Conservation (phyloP, 129 eudicot genomes). For the Saussurea involucrata region DNA sequence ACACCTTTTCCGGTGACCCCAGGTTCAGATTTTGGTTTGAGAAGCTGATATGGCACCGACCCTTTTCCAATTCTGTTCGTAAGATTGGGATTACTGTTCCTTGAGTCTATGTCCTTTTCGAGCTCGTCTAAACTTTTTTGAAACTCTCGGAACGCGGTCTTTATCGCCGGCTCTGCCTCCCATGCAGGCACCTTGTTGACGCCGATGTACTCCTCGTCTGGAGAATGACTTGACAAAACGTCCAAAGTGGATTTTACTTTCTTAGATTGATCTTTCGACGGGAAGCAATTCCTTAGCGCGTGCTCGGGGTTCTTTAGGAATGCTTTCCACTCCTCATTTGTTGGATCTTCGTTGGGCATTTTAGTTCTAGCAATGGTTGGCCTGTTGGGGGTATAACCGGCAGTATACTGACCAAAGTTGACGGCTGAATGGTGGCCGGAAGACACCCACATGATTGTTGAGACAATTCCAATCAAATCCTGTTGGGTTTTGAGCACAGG, state of each 20-base stretch:
- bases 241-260: slow-evolving; percentile 21
- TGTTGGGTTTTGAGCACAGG: slow-evolving; percentile 28
- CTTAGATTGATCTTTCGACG: slow-evolving; percentile 25
- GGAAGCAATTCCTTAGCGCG: slow-evolving; percentile 15
- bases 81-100: slow-evolving; percentile 21
- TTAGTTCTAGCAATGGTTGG: slow-evolving; percentile 34
- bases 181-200: neutral
- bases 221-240: slow-evolving; percentile 21
- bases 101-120: slow-evolving; percentile 19
- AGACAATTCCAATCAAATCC: slow-evolving; percentile 17
- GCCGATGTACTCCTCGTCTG: neutral
- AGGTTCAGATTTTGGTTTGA: slow-evolving; percentile 31
- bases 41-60: slow-evolving; percentile 27
- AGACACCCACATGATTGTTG: slow-evolving; percentile 36
- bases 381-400: slow-evolving; percentile 35
- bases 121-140: neutral
- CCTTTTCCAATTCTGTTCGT: slow-evolving; percentile 34
- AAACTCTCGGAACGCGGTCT: neutral
- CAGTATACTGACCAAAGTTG: slow-evolving; percentile 51
- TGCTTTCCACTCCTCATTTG: slow-evolving; percentile 13
- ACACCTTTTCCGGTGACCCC: slow-evolving; percentile 48
- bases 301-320: slow-evolving; percentile 22
- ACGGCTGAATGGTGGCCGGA: slow-evolving; percentile 50
- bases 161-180: neutral
- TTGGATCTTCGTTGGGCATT: slow-evolving; percentile 39